Evolutionary conservation across 2,329 filamentous ascomycete genomes (phyloP).

Genomic region (Dothideomycetes sp.): DNA sequence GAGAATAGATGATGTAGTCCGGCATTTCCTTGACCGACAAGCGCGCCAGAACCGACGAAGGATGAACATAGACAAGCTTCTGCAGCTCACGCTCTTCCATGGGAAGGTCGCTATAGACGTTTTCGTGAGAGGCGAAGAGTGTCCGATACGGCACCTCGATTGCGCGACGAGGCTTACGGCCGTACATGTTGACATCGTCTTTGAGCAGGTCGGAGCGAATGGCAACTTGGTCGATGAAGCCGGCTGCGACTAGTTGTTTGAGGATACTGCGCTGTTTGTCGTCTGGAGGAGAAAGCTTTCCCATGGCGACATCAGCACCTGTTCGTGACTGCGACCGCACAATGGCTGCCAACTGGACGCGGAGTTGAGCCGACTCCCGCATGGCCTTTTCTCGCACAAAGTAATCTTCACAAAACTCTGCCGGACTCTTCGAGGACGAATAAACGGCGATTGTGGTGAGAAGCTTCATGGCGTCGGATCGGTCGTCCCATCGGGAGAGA

Average conservation of each 20-base stretch:
- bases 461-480: slow-evolving; percentile 80
- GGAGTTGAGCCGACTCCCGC: slow-evolving; percentile 73
- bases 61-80: slow-evolving; percentile 75
- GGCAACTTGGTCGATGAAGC: slow-evolving; percentile 89
- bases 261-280: slow-evolving; percentile 61
- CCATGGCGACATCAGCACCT: slow-evolving; percentile 1
- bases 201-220: slow-evolving; percentile 74
- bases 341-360: slow-evolving; percentile 71
- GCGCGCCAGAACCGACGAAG: slow-evolving; percentile 64
- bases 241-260: slow-evolving; percentile 83
- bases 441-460: slow-evolving; percentile 79
- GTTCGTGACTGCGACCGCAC: slow-evolving; percentile 37
- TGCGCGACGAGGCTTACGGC: slow-evolving; percentile 65
- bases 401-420: slow-evolving; percentile 63
- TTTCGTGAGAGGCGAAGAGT: slow-evolving; percentile 55
- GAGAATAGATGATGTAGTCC: slow-evolving; percentile 76
- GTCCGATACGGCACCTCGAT: slow-evolving; percentile 90
- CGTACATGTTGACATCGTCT: slow-evolving; percentile 49
- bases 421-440: slow-evolving; percentile 27
- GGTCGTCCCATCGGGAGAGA: slow-evolving; percentile 71
- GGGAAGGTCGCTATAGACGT: slow-evolving; percentile 10
- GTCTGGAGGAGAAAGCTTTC: slow-evolving; percentile 44
- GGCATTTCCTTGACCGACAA: slow-evolving; percentile 65
- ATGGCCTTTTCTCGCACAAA: slow-evolving; percentile 83
- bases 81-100: slow-evolving; percentile 38